Evolutionary conservation across 2,329 filamentous ascomycete genomes (phyloP), one percentile per base, ranked within the genome.

Genomic region (Boeremia exigua): DNA sequence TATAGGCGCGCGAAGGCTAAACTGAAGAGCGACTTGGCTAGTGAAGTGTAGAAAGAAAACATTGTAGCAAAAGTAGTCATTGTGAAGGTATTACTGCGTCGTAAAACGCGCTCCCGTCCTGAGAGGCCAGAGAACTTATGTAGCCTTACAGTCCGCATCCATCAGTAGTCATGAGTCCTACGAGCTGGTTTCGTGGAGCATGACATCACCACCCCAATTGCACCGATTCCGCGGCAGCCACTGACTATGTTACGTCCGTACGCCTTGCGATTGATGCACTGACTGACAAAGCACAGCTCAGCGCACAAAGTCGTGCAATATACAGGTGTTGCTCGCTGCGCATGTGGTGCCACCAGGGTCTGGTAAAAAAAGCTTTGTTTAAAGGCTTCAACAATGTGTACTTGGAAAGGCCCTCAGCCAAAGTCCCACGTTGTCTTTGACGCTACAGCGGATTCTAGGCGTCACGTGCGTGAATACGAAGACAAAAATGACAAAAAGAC

Each of bases 1-100:
- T 58, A 64, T 4, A 65, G 37, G 15, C 59, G 57, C 8, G 59
- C 55, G 29, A 64, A 52, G 11, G 39, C 17, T 17, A 64, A 29
- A 10, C 48, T 30, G 10, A 51, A 25, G 3, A 57, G n/a, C 1
- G 54, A 58, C 17, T 40, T 48, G 29, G 45, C 17, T 3, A 58
- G 40, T 6, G 61, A 62, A 6, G 28, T 51, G 38, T 58, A 57
- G 32, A 62, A 62, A 2, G 45, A 43, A 5, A 10, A 40, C 14
- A 25, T 32, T 7, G 29, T 14, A n/a, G 29, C 17, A 9, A 45
- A 2, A 10, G 15, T 11, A 23, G 39, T 46, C 40, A 42, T 42
- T 10, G n/a, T 32, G n/a, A n/a, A 28, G 28, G 28, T 14, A 10
- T 1, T 39, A 7, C 17, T 25, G 32, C 9, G 9, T 6, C n/a